Evolutionary conservation across 371 early-diverging fungal species (phyloP).

Genomic region (Nosema muscidifuracis): DNA sequence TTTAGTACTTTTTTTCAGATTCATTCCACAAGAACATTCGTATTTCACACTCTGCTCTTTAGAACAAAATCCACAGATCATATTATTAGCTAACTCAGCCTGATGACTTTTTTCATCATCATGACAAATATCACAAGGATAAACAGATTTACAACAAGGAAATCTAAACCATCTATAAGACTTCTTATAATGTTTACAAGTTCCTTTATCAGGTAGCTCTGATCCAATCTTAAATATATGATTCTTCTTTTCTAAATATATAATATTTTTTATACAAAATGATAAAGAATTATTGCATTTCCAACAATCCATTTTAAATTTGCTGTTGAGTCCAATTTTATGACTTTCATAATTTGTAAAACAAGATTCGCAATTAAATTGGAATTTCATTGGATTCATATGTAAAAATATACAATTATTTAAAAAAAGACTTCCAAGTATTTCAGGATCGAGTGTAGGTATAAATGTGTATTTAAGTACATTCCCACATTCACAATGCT

Average conservation of each 20-base stretch:
- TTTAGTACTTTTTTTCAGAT: slow-evolving; percentile 64
- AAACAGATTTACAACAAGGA: slow-evolving; percentile 75
- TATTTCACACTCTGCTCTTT: slow-evolving; percentile 70
- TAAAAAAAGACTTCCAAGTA: slow-evolving; percentile 41
- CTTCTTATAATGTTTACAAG: slow-evolving; percentile 81
- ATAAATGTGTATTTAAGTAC: slow-evolving; percentile 33
- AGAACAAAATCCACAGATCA: slow-evolving; percentile 84
- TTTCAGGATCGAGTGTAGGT: slow-evolving; percentile 18
- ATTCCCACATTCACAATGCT: slow-evolving; percentile 35
- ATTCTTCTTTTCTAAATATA: slow-evolving; percentile 63
- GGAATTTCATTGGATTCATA: slow-evolving; percentile 42
- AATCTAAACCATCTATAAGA: slow-evolving; percentile 88
- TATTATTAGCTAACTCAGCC: slow-evolving; percentile 66
- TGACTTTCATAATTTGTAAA: slow-evolving; percentile 37
- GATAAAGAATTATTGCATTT: slow-evolving; percentile 68
- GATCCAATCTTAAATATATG: slow-evolving; percentile 53
- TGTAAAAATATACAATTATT: slow-evolving; percentile 25
- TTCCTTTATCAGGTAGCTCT: slow-evolving; percentile 66
- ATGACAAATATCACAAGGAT: slow-evolving; percentile 86
- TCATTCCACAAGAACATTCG: slow-evolving; percentile 67
- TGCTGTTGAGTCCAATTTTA: slow-evolving; percentile 2
- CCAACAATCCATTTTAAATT: slow-evolving; percentile 44
- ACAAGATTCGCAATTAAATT: slow-evolving; percentile 44
- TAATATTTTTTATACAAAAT: slow-evolving; percentile 68
- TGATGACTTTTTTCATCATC: slow-evolving; percentile 69